These are phyloP conservation scores for Dendrobium huoshanense DNA, from an alignment of 106 monocot genomes.

Conservation along the genomic window DNA sequence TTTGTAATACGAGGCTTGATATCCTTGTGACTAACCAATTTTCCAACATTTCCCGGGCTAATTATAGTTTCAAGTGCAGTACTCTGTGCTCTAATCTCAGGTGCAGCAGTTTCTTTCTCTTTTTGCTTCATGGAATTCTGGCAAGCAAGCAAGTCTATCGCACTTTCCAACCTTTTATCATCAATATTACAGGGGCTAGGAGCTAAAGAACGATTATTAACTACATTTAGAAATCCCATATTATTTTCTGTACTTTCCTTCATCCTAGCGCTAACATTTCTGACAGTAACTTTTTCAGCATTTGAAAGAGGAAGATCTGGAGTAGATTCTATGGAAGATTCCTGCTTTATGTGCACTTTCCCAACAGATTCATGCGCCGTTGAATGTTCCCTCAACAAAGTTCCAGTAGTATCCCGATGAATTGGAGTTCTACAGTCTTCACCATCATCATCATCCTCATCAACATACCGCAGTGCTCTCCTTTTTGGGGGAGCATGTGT, in stretches of 20 bases:
- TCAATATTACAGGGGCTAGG: slow-evolving; percentile 13
- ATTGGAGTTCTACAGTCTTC: slow-evolving; percentile 56
- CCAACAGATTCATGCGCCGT: slow-evolving; percentile 12
- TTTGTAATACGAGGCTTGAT: slow-evolving; percentile 11
- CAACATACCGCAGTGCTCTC: slow-evolving; percentile 57
- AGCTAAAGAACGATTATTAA: slow-evolving; percentile 10
- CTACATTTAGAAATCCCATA: neutral
- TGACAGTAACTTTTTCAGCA: slow-evolving; percentile 14
- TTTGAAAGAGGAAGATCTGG: neutral
- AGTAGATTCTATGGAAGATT: neutral
- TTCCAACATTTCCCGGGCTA: slow-evolving; percentile 11
- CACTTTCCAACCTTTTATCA: slow-evolving; percentile 21
- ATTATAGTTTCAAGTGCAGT: slow-evolving; percentile 20
- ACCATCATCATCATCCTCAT: slow-evolving; percentile 40
- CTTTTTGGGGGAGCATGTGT: slow-evolving; percentile 25
- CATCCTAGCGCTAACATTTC: slow-evolving; percentile 19
- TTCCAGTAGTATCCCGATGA: slow-evolving; percentile 27
- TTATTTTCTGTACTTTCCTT: slow-evolving; percentile 20
- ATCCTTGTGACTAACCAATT: slow-evolving; percentile 27
- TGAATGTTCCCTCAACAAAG: slow-evolving; percentile 19
- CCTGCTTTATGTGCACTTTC: neutral
- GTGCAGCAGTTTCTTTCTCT: slow-evolving; percentile 15
- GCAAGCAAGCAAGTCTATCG: slow-evolving; percentile 4
- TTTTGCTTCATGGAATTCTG: slow-evolving; percentile 24
- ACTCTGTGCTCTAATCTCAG: slow-evolving; percentile 18